phyloP scores from a whole-genome alignment of 306 rosid genomes.

The Cucurbita maxima region DNA sequence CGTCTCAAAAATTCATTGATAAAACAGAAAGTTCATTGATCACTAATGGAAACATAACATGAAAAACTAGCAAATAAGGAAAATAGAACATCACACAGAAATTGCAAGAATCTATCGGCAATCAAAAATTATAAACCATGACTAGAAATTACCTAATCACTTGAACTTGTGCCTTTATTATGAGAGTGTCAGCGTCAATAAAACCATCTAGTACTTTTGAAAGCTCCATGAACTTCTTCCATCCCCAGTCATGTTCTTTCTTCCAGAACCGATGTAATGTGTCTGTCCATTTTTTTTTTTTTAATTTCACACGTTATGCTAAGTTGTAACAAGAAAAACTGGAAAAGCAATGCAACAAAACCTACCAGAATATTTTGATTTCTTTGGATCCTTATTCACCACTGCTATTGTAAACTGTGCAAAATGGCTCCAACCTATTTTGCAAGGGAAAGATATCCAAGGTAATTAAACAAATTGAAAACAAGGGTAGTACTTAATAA shows the following conservation, averaged over 20 bases:
- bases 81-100: not conserved
- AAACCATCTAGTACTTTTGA: conserved; percentile 93
- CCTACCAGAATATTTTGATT: conserved; percentile 92
- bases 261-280: conserved; percentile 98
- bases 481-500: conserved; percentile 6
- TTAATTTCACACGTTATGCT: conserved; percentile 3
- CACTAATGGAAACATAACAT: not conserved
- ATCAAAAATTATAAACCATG: not conserved
- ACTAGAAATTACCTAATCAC: conserved; percentile 64
- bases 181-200: conserved; percentile 80
- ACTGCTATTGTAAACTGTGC: conserved; percentile 96
- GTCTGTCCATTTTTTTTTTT: conserved; percentile 32
- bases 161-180: conserved; percentile 99
- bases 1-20: not conserved
- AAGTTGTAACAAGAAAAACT: conserved; percentile 7
- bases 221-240: conserved; percentile 99
- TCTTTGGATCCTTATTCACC: conserved; percentile 89
- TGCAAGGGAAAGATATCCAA: conserved; percentile 4
- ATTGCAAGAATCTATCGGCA: not conserved
- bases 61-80: not conserved
- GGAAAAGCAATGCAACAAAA: conserved; percentile 12
- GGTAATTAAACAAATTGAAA: conserved; percentile 3
- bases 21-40: not conserved
- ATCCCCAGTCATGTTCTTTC: conserved; percentile 99
- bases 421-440: conserved; percentile 92